Base-by-base conservation (phyloP, 352 stramenopile genomes). In the Phytophthora europaea region DNA sequence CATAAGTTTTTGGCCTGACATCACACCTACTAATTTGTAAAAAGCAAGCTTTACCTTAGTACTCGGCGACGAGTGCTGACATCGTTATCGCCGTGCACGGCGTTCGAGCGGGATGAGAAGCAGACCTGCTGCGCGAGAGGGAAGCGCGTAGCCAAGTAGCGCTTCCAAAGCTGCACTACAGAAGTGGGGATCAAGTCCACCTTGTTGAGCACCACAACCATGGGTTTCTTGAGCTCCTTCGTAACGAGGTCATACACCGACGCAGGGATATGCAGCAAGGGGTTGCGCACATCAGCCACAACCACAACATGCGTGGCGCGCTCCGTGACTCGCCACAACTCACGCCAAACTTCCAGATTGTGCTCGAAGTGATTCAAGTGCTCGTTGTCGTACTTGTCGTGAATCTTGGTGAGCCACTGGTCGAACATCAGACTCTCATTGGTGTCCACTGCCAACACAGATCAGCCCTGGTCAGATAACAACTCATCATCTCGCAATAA, bases 401-500 rank as follows among this genome's bases (percentile, higher is more conserved):
- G 84, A 72, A 97, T 95, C 61, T 82, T 85, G n/a, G 79, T 84
- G 65, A 97, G 82, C 90, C 90, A 97, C 53, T 85, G 74, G 65
- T 95, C 85, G 67, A 97, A 97, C 83, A 94, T 94, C 47, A 93
- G 77, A 64, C 73, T 89, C 66, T 97, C 91, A 40, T 94, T 93
- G 63, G 78, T 81, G 70, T 96, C 85, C 59, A 96, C 87, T 87
- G 67, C 2, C 47, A 61, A 53, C 13, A 75, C 18, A 54, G 33
- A 23, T 45, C 50, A 59, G 9, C 9, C 36, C n/a, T 43, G 23
- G 20, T 26, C 34, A 74, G 12, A 59, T 43, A 54, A 16, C 10
- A 33, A 20, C 23, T 1, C 40, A n/a, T 1, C 4, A 0, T 7
- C 6, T n/a, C n/a, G n/a, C n/a, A n/a, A n/a, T n/a, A 12, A 31